Conservation (phyloP, 1,139 yeast species). For the Candida pseudoviswanathii region DNA sequence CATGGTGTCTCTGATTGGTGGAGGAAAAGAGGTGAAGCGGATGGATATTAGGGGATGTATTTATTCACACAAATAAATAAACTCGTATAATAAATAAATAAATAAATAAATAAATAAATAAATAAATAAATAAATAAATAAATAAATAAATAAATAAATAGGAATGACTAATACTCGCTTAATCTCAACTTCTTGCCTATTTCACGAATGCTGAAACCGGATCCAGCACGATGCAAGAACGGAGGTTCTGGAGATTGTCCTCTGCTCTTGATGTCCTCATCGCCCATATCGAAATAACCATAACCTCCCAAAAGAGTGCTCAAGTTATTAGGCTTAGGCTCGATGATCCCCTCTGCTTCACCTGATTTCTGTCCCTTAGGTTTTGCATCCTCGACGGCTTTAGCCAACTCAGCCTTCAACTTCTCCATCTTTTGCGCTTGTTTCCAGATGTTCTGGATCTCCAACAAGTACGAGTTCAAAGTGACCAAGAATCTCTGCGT, state of each 20-base stretch:
- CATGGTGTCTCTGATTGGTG: constrained; percentile 50
- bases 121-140: constrained; percentile 9
- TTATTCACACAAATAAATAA: constrained; percentile 5
- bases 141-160: constrained; percentile 13
- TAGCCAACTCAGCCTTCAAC: constrained; percentile 4
- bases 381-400: not conserved
- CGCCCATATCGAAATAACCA: constrained; percentile 77
- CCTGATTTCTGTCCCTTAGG: not conserved
- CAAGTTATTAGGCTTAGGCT: constrained; percentile 24
- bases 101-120: constrained; percentile 10
- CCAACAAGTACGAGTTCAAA: constrained; percentile 63
- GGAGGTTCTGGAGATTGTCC: constrained; percentile 74
- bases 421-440: constrained; percentile 32
- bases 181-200: constrained; percentile 74
- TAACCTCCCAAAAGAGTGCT: constrained; percentile 74
- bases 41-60: constrained; percentile 32
- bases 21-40: constrained; percentile 47
- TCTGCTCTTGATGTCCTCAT: constrained; percentile 66
- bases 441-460: constrained; percentile 58
- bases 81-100: constrained; percentile 9
- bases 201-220: constrained; percentile 57
- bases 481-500: constrained; percentile 81
- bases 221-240: constrained; percentile 43
- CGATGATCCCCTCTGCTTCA: constrained; percentile 1
- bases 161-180: constrained; percentile 57